Conservation (phyloP, 1,284 basidiomycete species). For the Fomes fomentarius region DNA sequence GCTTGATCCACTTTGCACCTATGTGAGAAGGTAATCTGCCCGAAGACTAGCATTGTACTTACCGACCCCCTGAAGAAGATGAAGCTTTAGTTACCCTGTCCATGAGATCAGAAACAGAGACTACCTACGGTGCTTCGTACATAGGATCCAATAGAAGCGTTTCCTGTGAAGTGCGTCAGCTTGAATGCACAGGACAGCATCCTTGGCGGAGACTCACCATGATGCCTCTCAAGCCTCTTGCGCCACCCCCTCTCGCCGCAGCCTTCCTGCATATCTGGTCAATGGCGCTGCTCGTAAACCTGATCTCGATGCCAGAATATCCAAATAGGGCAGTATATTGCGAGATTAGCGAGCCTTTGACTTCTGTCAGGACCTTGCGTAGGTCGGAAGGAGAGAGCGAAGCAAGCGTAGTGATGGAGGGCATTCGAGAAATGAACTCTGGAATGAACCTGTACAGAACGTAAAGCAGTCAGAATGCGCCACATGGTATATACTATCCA, state of each 20-base stretch:
- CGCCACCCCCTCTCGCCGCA: slow-evolving; percentile 83
- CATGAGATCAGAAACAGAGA: not conserved
- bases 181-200: not conserved
- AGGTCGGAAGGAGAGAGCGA: slow-evolving; percentile 78
- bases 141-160: slow-evolving; percentile 80
- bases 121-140: slow-evolving; percentile 90
- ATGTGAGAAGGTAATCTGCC: no score
- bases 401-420: slow-evolving; percentile 83
- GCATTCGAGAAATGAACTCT: slow-evolving; percentile 91
- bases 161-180: slow-evolving; percentile 52
- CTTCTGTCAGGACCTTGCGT: slow-evolving; percentile 89
- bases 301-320: slow-evolving; percentile 80
- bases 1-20: slow-evolving; percentile 62
- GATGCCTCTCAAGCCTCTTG: slow-evolving; percentile 85
- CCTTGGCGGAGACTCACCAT: slow-evolving; percentile 65
- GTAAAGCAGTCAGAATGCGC: not conserved
- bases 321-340: slow-evolving; percentile 87
- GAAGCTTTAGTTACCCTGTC: slow-evolving; percentile 8
- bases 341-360: slow-evolving; percentile 87
- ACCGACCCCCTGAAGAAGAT: slow-evolving; percentile 14
- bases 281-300: slow-evolving; percentile 76
- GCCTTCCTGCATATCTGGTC: slow-evolving; percentile 83
- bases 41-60: no score
- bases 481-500: not conserved
- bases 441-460: slow-evolving; percentile 77